Conservation (phyloP, 2,329 filamentous ascomycete species). For the Pseudocercospora cruenta region DNA sequence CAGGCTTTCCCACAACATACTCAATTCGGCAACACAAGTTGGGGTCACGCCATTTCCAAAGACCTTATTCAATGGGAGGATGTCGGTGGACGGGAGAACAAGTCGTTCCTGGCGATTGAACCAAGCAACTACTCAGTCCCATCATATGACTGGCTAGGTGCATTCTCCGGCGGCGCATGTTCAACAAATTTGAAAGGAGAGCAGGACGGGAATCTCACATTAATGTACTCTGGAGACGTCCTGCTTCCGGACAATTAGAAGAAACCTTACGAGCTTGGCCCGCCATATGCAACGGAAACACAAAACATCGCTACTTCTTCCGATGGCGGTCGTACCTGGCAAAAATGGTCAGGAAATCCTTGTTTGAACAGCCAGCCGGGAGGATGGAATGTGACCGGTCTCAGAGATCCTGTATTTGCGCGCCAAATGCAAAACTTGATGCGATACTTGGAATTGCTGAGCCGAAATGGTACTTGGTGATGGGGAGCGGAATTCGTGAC, state of each 20-base stretch:
- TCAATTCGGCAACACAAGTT: constrained; percentile 50
- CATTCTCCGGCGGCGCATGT: constrained; percentile 55
- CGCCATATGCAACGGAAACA: constrained; percentile 39
- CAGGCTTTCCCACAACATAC: constrained; percentile 53
- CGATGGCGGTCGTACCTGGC: constrained; percentile 50
- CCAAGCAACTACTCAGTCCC: constrained; percentile 41
- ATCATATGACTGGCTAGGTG: constrained; percentile 52
- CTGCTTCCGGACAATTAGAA: constrained; percentile 49
- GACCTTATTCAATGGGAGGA: constrained; percentile 48
- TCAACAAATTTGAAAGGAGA: constrained; percentile 51
- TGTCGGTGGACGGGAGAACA: constrained; percentile 50
- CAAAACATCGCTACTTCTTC: constrained; percentile 49
- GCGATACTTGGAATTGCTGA: constrained; percentile 42
- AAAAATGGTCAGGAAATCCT: constrained; percentile 49
- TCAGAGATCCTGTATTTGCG: constrained; percentile 38
- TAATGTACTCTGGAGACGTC: constrained; percentile 51
- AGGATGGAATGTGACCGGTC: constrained; percentile 47
- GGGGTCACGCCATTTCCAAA: constrained; percentile 56
- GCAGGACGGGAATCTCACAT: constrained; percentile 46
- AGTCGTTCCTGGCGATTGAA: constrained; percentile 41
- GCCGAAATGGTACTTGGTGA: constrained; percentile 46
- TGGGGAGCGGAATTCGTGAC: constrained; percentile 48
- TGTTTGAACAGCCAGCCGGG: constrained; percentile 43
- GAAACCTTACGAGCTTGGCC: constrained; percentile 46
- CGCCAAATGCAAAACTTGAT: constrained; percentile 43